Base-by-base conservation (phyloP, 371 early-diverging fungal genomes). In the Circinella umbellata region DNA sequence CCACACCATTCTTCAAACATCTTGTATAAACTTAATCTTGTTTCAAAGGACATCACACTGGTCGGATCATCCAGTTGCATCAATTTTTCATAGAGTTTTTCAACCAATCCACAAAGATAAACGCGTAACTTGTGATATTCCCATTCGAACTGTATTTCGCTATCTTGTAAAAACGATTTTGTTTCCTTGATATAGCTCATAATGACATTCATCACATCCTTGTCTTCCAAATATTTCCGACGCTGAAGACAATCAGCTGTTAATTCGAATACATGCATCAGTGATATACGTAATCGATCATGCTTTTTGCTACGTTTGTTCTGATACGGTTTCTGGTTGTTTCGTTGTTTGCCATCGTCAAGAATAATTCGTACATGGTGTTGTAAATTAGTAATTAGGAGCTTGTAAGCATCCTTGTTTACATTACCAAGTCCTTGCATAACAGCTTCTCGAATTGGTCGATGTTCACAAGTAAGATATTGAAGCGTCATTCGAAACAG, bases 1-100 rank as follows among this genome's bases (percentile, higher is more conserved):
- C 98, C 94, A 76, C 96, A 94, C 98, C 98, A 98, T 57, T 91
- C 87, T 75, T 96, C 96, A 82, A 97, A 91, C 71, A 96, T 84
- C 68, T 87, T 86, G 79, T 95, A 97, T 34, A 96, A 65, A 9
- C 86, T 86, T 8, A 90, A 71, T 42, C 98, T 86, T 0, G 90
- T 85, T 62, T 95, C 94, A 76, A 94, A 93, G 0, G 95, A 88
- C 74, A 97, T 91, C 67, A 83, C 74, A 0, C 74, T 60, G 4
- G 87, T 82, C 0, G 88, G 75, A 66, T 82, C 86, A 7, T 77
- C 84, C 36, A 80, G 62, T 15, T 66, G 66, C 73, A 83, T 86
- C 6, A 94, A 73, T 9, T 82, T 85, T 53, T 92, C 89, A 76
- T 95, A 97, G 4, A 96, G 75, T 17, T 91, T 87, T 51, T 95